Evolutionary conservation across 139 green algal genomes (phyloP), one percentile per base, ranked within the genome.

Genomic region (Picochlorum sp.): DNA sequence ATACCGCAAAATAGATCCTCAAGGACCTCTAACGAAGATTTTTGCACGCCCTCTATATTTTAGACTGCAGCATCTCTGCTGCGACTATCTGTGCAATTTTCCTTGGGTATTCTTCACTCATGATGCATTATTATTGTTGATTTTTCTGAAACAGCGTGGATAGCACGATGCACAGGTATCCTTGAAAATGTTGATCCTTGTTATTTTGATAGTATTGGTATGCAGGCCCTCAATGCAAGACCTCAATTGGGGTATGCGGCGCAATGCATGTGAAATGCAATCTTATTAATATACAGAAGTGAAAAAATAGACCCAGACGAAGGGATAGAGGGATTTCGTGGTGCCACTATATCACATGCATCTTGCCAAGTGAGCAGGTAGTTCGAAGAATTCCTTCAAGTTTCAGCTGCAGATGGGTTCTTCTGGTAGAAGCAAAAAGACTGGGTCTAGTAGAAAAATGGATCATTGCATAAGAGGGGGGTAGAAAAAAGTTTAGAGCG

Each of bases 1-100:
- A 61, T 91, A 96, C 0, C 82, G 78, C 20, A 94, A 37, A 94
- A 52, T 24, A 96, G 61, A 20, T 96, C 90, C 13, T 79, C 67
- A 10, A 96, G 62, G 0, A 89, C 74, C 2, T 96, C 88, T 1
- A 82, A 21, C 1, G 85, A 79, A 4, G 77, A 86, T 5, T 86
- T 74, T 30, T 96, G 89, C 14, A 82, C 76, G 0, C 67, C 65
- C 51, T 94, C 75, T 51, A 88, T 92, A 9, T 86, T 3, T 81
- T 57, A 4, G 70, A 32, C 32, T 91, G 77, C 0, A 76, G 75
- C 11, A 93, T 68, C 62, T 95, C 80, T 4, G 74, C 73, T 21
- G 73, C 81, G 0, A 74, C 80, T 4, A 86, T 58, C 2, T 73
- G 61, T 1, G 89, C 82, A 1, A 94, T 37, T 1, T 67, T 50